phyloP scores from a whole-genome alignment of 345 rosid species.

The Limnanthes douglasii region DNA sequence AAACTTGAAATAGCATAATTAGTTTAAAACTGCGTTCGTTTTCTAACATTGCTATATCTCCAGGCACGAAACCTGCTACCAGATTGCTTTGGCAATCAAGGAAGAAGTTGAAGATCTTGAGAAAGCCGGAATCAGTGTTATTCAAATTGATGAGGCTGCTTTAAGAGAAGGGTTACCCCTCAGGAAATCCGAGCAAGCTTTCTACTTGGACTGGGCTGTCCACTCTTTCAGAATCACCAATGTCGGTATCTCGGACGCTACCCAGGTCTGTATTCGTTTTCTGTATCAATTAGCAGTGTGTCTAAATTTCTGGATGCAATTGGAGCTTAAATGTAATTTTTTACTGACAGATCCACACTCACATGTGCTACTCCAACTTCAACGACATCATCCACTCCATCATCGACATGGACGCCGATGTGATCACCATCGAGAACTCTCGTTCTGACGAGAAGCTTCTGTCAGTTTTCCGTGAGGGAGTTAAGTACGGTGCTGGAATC shows the following conservation, averaged over 20 bases:
- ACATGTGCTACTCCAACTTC: constrained; percentile 99
- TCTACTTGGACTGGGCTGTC: constrained; percentile 98
- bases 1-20: neutral
- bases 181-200: constrained; percentile 93
- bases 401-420: constrained; percentile 96
- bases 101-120: constrained; percentile 96
- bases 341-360: constrained; percentile 70
- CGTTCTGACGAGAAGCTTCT: constrained; percentile 97
- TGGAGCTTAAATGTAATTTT: too few relatives aligned
- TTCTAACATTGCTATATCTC: constrained; percentile 1
- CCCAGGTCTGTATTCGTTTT: constrained; percentile 45
- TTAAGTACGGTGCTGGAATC: constrained; percentile 90
- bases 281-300: too few relatives aligned
- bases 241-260: constrained; percentile 70
- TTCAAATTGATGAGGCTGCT: constrained; percentile 99
- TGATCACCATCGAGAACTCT: constrained; percentile 96
- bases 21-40: neutral
- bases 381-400: constrained; percentile 95
- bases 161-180: constrained; percentile 95
- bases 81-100: constrained; percentile 96
- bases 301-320: too few relatives aligned
- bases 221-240: constrained; percentile 99
- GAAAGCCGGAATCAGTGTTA: constrained; percentile 75
- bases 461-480: constrained; percentile 97
- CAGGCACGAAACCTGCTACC: constrained; percentile 90